phyloP scores from a whole-genome alignment of 768 basidiomycete species.

The Pisolithus microcarpus region DNA sequence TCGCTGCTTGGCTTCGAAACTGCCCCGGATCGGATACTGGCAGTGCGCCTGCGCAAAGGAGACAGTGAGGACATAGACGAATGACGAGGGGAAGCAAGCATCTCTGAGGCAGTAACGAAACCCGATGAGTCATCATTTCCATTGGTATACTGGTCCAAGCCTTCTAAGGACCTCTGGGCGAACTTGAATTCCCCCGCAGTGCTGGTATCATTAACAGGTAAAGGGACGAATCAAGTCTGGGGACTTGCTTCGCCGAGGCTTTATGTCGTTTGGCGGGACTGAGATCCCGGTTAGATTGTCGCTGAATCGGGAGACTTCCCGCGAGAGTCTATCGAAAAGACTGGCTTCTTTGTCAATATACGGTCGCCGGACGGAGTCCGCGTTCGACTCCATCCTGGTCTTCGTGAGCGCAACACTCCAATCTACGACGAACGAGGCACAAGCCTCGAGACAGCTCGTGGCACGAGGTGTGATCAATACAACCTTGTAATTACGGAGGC shows the following conservation, averaged over 20 bases:
- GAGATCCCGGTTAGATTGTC: slow-evolving; percentile 8
- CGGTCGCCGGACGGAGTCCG: slow-evolving; percentile 20
- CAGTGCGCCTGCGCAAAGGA: slow-evolving; percentile 11
- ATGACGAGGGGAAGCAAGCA: slow-evolving; percentile 14
- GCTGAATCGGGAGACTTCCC: slow-evolving; percentile 15
- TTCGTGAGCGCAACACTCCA: slow-evolving; percentile 40
- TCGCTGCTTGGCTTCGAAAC: slow-evolving; percentile 4
- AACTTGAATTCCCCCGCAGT: slow-evolving; percentile 2
- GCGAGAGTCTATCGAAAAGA: slow-evolving; percentile 14
- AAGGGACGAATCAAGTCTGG: slow-evolving; percentile 21
- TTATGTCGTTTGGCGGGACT: not conserved
- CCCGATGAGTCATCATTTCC: slow-evolving; percentile 2
- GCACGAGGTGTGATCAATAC: slow-evolving; percentile 38
- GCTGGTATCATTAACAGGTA: slow-evolving; percentile 4
- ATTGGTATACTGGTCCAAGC: slow-evolving; percentile 6
- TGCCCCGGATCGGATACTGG: slow-evolving; percentile 7
- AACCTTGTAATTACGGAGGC: slow-evolving; percentile 46
- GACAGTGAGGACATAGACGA: slow-evolving; percentile 12
- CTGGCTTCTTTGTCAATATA: slow-evolving; percentile 18
- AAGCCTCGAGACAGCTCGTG: slow-evolving; percentile 43
- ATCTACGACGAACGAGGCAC: slow-evolving; percentile 47
- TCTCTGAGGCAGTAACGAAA: slow-evolving; percentile 10
- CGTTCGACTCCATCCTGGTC: slow-evolving; percentile 16
- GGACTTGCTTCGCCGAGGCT: slow-evolving; percentile 12
- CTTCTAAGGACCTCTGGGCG: slow-evolving; percentile 1